Percentiles rank a stretch among this genome's conserved stretches.
Evolutionary conservation across 805 yeast species (phyloP).

Genomic region (Monosporozyma yasuniensis): DNA sequence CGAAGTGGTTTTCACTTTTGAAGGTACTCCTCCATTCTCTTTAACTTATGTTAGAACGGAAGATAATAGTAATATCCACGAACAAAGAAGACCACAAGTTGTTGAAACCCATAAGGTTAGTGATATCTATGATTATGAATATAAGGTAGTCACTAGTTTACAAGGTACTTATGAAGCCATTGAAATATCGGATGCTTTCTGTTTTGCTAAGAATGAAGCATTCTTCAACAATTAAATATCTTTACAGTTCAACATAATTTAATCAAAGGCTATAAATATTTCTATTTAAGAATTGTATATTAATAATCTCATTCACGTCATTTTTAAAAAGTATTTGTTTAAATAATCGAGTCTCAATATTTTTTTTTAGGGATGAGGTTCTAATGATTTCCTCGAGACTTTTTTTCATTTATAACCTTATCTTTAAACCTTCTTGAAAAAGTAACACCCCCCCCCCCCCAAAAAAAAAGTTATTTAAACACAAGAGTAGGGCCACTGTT

Average conservation of each 20-base stretch:
- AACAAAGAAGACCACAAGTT: constrained; percentile 44
- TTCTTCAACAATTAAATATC: constrained; percentile 16
- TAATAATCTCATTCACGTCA: not conserved
- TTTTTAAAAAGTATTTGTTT: not conserved
- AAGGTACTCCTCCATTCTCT: constrained; percentile 86
- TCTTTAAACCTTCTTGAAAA: not conserved
- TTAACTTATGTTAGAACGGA: constrained; percentile 75
- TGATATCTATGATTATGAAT: constrained; percentile 60
- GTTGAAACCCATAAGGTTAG: constrained; percentile 50
- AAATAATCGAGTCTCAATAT: not conserved
- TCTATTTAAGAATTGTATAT: not conserved
- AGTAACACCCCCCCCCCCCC: not conserved
- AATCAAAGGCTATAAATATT: not conserved
- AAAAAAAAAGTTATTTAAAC: not conserved
- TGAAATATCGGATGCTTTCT: constrained; percentile 77
- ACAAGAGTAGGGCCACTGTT: not conserved
- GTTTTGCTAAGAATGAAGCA: constrained; percentile 43
- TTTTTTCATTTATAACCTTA: not conserved
- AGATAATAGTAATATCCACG: constrained; percentile 33
- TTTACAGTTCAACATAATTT: not conserved
- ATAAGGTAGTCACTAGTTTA: constrained; percentile 64
- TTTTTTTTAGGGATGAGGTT: not conserved
- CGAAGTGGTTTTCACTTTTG: constrained; percentile 71
- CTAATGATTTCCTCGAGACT: not conserved
- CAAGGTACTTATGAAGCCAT: constrained; percentile 95